phyloP scores from a whole-genome alignment of 2,329 filamentous ascomycete species.

The Colletotrichum australisinense region DNA sequence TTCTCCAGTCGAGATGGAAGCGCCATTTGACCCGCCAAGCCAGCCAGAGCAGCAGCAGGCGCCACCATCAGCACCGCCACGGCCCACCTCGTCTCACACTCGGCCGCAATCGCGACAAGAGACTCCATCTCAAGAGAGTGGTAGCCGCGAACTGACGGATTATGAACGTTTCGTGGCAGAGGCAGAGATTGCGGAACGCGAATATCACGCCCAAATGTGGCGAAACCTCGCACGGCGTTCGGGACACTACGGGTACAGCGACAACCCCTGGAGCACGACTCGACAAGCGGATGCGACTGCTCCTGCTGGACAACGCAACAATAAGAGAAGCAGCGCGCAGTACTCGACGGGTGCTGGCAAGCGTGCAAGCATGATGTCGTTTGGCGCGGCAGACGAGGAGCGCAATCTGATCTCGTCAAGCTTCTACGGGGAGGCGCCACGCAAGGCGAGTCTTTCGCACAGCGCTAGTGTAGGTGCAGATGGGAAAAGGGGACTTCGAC shows the following conservation, averaged over 20 bases:
- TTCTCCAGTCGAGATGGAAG: slow-evolving; percentile 31
- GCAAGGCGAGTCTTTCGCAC: neutral
- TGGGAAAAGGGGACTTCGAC: slow-evolving; percentile 34
- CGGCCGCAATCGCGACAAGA: neutral
- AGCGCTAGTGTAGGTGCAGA: neutral
- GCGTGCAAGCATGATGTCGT: slow-evolving; percentile 27
- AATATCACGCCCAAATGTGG: slow-evolving; percentile 37
- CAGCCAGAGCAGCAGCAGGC: neutral
- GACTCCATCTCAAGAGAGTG: neutral
- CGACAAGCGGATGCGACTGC: slow-evolving; percentile 3
- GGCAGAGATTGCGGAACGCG: slow-evolving; percentile 42
- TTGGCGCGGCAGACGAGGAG: slow-evolving; percentile 15
- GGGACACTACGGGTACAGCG: slow-evolving; percentile 23
- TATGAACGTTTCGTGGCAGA: slow-evolving; percentile 43
- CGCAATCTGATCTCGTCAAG: slow-evolving; percentile 6
- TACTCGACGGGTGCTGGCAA: slow-evolving; percentile 15
- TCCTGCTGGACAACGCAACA: slow-evolving; percentile 4
- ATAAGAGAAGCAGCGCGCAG: slow-evolving; percentile 30
- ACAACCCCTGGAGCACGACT: slow-evolving; percentile 10
- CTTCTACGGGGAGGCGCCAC: slow-evolving; percentile 8
- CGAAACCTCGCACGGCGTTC: slow-evolving; percentile 38
- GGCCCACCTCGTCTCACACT: neutral
- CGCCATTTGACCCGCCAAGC: slow-evolving; percentile 13
- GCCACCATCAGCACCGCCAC: neutral
- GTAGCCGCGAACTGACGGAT: slow-evolving; percentile 34